Conservation (phyloP, 2,329 filamentous ascomycete species). For the Phialocephala subalpina region DNA sequence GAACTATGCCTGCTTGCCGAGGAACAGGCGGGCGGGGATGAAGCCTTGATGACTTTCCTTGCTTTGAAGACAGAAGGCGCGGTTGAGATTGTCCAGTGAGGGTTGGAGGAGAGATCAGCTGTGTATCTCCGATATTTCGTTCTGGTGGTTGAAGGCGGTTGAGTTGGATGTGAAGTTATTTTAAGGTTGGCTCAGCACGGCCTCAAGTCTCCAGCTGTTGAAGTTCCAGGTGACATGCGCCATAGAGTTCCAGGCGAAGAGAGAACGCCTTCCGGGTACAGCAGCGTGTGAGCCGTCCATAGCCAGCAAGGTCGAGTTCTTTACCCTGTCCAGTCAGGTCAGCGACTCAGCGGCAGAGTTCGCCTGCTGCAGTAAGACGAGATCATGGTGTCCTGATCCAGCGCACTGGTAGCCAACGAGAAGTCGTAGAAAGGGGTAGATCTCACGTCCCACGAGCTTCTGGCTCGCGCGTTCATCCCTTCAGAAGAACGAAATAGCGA, state of each 20-base stretch:
- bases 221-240: background rate
- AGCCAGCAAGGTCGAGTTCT: background rate
- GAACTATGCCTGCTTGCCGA: background rate
- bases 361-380: background rate
- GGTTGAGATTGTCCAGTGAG: background rate
- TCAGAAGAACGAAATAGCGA: background rate
- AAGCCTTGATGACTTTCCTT: background rate
- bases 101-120: background rate
- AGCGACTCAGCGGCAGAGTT: background rate
- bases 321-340: background rate
- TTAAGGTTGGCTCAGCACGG: slow-evolving; percentile 5
- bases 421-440: background rate
- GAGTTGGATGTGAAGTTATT: background rate
- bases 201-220: background rate
- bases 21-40: background rate
- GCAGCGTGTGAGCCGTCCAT: background rate
- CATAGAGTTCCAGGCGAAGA: background rate
- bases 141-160: background rate
- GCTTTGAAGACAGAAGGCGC: background rate
- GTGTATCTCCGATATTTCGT: background rate
- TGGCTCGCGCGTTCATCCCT: background rate
- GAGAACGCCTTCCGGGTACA: background rate
- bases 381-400: slow-evolving; percentile 9
- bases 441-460: slow-evolving; percentile 18
- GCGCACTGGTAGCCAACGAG: slow-evolving; percentile 18